Evolutionary conservation across 2,329 filamentous ascomycete genomes (phyloP).

Genomic region (Diplodia scrobiculata): DNA sequence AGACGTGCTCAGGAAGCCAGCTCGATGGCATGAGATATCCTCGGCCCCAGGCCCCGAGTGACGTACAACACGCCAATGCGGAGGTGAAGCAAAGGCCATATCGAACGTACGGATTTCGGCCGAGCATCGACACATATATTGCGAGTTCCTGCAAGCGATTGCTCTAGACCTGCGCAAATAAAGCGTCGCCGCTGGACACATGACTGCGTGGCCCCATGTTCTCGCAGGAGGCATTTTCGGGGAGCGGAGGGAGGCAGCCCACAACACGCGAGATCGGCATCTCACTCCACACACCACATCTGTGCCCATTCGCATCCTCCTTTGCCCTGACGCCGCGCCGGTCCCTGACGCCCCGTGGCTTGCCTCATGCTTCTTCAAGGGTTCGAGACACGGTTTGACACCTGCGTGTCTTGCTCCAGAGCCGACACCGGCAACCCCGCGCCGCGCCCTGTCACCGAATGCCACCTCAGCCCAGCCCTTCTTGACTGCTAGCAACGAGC

Average conservation of each 20-base stretch:
- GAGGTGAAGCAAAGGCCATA: constrained; percentile 4
- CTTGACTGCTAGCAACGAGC: background rate
- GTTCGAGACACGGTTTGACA: background rate
- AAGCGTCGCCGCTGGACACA: constrained; percentile 5
- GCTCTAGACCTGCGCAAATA: constrained; percentile 14
- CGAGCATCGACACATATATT: constrained; percentile 16
- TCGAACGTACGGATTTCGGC: constrained; percentile 15
- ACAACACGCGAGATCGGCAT: constrained; percentile 22
- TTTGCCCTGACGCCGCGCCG: background rate
- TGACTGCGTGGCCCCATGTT: constrained; percentile 10
- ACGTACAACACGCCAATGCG: background rate
- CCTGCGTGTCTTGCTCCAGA: background rate
- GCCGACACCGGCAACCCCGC: background rate
- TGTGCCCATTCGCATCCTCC: constrained; percentile 5
- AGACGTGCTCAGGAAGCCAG: background rate
- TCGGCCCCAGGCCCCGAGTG: background rate
- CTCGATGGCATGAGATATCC: background rate
- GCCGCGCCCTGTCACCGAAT: background rate
- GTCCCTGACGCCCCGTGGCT: constrained; percentile 5
- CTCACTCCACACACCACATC: constrained; percentile 15
- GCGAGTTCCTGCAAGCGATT: background rate
- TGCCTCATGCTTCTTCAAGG: background rate
- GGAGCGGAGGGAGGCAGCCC: constrained; percentile 8
- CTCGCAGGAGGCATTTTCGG: constrained; percentile 20
- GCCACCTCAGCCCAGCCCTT: constrained; percentile 6